Base-by-base conservation (phyloP, 2,329 filamentous ascomycete species). In the Fusarium oligoseptatum region DNA sequence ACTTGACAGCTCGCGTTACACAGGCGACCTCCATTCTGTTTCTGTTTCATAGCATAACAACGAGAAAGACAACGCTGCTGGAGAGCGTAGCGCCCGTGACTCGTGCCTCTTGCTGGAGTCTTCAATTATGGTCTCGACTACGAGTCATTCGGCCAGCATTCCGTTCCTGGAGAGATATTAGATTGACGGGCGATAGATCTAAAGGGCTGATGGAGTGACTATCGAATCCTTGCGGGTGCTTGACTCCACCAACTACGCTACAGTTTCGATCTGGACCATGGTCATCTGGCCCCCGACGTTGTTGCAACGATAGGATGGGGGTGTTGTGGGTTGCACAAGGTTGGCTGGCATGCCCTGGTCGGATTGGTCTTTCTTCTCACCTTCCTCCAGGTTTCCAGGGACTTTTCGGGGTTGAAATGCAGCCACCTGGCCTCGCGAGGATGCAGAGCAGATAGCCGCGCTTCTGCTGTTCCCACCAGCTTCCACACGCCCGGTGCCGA, bases 1-100 rank as follows among this genome's bases (percentile, higher is more conserved):
- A 66, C 27, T 43, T 75, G 72, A 75, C 55, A 72, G 62, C 52
- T 75, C 64, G 41, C 27, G 45, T 72, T 64, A 32, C 60, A 75
- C 65, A 39, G 60, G 20, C 24, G 41, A 29, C 34, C 32, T 36
- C 27, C 62, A 50, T 52, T 39, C 41, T n/a, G 41, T 55, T 60
- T 60, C 27, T 36, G 27, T 52, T 37, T 56, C n/a, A 24, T 11
- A 37, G 27, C 32, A 56, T 17, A 56, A 11, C 32, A 34, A 37
- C 52, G n/a, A 34, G n/a, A 36, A 17, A 39, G 20, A 24, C 9
- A 12, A 58, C n/a, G 22, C 17, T 15, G 24, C 29, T 37, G 17
- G n/a, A 37, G 15, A 24, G 15, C 57, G 24, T 41, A 52, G 45
- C 50, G 27, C 6, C 37, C n/a, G 56, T 64, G 41, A 66, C 43